These are phyloP conservation scores for Phytophthora citricola DNA, from an alignment of 352 stramenopile species.

Conservation along the genomic window DNA sequence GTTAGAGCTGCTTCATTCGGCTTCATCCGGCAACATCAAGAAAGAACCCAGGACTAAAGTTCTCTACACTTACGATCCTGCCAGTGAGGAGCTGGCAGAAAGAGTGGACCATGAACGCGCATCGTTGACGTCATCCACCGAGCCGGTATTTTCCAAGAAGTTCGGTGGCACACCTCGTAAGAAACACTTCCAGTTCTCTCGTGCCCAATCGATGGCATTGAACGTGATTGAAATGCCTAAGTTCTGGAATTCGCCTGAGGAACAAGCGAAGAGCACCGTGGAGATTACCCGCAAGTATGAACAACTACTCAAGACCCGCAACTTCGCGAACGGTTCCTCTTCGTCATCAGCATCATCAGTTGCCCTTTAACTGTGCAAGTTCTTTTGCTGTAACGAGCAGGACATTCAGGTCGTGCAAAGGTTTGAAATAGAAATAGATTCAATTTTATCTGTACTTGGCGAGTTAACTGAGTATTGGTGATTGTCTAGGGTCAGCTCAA, in stretches of 20 bases:
- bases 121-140: constrained; percentile 19
- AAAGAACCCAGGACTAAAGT: constrained; percentile 30
- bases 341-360: constrained; percentile 37
- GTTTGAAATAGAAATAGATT: constrained; percentile 24
- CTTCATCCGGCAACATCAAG: constrained; percentile 36
- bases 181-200: constrained; percentile 22
- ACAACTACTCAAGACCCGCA: constrained; percentile 40
- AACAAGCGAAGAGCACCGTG: constrained; percentile 32
- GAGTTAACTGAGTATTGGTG: constrained; percentile 1
- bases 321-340: constrained; percentile 26
- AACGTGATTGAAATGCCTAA: constrained; percentile 50
- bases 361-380: constrained; percentile 19
- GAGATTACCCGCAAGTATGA: constrained; percentile 60
- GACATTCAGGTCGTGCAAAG: neutral
- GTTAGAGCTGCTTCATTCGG: constrained; percentile 35
- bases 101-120: constrained; percentile 32
- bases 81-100: constrained; percentile 32
- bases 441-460: neutral
- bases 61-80: constrained; percentile 41
- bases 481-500: neutral
- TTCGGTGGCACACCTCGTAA: constrained; percentile 17
- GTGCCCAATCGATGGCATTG: constrained; percentile 45
- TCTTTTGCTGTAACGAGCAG: neutral
- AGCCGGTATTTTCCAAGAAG: constrained; percentile 17
- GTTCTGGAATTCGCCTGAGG: constrained; percentile 50